Evolutionary conservation across 2,329 filamentous ascomycete genomes (phyloP).

Genomic region (Fusarium odoratissimum): DNA sequence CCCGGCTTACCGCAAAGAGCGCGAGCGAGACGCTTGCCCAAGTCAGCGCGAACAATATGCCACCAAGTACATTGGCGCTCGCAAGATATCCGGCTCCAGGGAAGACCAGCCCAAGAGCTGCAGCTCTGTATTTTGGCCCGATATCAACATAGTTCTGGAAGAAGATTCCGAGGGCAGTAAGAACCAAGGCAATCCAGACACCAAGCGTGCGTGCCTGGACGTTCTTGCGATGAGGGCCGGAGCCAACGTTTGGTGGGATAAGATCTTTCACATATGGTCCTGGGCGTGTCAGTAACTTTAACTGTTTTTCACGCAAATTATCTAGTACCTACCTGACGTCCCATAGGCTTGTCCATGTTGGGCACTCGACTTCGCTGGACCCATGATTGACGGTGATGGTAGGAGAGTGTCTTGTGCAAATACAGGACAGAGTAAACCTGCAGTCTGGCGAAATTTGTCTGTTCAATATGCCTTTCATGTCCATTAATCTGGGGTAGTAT

Average conservation of each 20-base stretch:
- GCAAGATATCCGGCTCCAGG: background rate
- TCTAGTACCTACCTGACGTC: fast-evolving
- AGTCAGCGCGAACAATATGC: background rate
- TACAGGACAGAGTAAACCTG: fast-evolving
- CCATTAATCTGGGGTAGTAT: fast-evolving
- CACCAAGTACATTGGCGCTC: background rate
- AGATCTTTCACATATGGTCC: background rate
- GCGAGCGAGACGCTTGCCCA: background rate
- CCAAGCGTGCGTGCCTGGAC: background rate
- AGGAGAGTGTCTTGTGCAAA: background rate
- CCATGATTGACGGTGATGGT: background rate
- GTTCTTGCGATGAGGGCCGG: background rate
- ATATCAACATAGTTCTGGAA: background rate
- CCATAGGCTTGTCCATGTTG: background rate
- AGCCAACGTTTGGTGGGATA: background rate
- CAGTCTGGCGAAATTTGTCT: too few species aligned
- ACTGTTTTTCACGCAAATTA: fast-evolving
- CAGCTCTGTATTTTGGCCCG: fast-evolving
- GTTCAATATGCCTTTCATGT: background rate
- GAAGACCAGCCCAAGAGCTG: background rate
- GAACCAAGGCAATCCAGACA: fast-evolving
- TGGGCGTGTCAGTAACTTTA: fast-evolving
- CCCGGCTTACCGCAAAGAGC: background rate
- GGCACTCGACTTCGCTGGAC: fast-evolving
- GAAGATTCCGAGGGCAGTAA: fast-evolving